These are phyloP conservation scores for Blepharisma stoltei DNA, from an alignment of 73 alveolate genomes.

Conservation along the genomic window DNA sequence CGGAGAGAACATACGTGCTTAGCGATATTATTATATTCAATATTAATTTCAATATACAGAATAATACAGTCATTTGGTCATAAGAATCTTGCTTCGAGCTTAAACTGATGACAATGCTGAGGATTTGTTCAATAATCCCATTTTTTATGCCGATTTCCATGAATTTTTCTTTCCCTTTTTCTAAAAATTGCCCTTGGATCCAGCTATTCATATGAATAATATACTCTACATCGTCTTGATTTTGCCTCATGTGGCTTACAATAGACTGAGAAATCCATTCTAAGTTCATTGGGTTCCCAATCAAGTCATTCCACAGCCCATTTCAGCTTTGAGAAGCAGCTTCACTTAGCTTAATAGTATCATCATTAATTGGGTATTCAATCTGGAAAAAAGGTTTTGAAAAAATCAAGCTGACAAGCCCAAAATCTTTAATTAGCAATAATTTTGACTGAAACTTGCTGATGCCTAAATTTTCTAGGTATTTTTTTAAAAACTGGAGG, in stretches of 20 bases:
- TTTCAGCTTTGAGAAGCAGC: background rate
- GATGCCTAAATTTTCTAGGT: background rate
- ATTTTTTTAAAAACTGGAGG: background rate
- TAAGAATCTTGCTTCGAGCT: no score
- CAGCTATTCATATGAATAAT: background rate
- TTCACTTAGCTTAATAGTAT: background rate
- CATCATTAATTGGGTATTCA: background rate
- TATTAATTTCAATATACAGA: no score
- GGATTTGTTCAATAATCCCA: constrained; percentile 1
- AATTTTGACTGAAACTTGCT: background rate
- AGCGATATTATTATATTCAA: no score
- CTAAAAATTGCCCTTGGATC: constrained; percentile 10
- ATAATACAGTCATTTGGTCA: no score
- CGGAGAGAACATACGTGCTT: no score
- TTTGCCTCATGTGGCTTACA: background rate
- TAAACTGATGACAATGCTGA: no score
- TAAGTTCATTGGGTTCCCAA: background rate
- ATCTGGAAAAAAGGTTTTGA: constrained; percentile 10
- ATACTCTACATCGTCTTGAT: background rate
- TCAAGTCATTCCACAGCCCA: background rate
- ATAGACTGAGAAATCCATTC: background rate
- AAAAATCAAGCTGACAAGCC: background rate
- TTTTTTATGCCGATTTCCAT: background rate
- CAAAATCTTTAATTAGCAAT: background rate
- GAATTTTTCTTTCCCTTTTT: background rate